A percentile compares a stretch with the other conserved stretches of the same genome.
These are phyloP conservation scores for Akebia trifoliata DNA, from an alignment of 164 flowering plant species.

Conservation along the genomic window DNA sequence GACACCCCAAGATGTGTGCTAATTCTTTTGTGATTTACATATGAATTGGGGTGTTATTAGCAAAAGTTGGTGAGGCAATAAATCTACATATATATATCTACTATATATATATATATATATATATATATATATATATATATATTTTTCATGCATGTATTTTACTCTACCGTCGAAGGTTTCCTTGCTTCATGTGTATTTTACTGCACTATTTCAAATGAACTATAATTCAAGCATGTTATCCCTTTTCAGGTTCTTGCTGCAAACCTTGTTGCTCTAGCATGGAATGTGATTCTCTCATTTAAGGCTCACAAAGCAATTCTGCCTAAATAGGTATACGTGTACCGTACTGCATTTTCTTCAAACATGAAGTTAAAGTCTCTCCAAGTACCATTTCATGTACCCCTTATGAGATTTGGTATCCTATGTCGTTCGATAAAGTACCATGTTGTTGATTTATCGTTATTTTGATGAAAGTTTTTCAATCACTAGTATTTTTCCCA, in stretches of 20 bases:
- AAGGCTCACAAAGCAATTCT: constrained; percentile 84
- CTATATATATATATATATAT: too few species aligned
- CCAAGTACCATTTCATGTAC: neutral
- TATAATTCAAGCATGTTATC: neutral
- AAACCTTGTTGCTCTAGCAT: constrained; percentile 63
- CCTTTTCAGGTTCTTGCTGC: constrained; percentile 87
- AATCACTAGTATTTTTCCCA: too few species aligned
- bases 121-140: too few species aligned
- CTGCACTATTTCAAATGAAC: neutral
- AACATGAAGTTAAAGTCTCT: neutral
- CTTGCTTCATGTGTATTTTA: neutral
- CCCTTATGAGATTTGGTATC: neutral
- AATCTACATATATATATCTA: too few species aligned
- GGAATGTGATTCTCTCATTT: constrained; percentile 93
- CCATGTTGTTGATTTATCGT: neutral
- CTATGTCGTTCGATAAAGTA: neutral
- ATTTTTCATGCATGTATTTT: too few species aligned
- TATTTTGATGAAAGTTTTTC: neutral
- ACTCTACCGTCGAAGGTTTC: too few species aligned
- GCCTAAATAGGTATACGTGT: constrained; percentile 49
- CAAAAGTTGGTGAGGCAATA: too few species aligned
- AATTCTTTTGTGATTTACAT: too few species aligned
- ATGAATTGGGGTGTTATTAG: too few species aligned
- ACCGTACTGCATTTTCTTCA: too few species aligned
- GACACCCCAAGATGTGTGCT: too few species aligned